A percentile compares a stretch with the other conserved stretches of the same genome.
Evolutionary conservation across 2,329 filamentous ascomycete species (phyloP).

Genomic region (Hansfordia pulvinata): DNA sequence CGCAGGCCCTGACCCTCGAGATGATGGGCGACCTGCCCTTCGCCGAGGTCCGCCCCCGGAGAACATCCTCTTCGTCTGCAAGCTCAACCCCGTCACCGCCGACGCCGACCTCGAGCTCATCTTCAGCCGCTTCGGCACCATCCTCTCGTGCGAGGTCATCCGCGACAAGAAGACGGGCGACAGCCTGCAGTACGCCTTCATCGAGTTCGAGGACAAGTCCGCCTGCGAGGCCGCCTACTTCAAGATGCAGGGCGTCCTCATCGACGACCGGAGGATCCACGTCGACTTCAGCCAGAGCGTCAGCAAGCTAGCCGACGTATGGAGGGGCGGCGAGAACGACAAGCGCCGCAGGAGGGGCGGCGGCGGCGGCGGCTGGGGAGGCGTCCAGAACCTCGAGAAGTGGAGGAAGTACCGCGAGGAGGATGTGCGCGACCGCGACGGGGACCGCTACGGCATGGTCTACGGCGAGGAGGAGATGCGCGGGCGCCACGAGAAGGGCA

Average conservation of each 20-base stretch:
- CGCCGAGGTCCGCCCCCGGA: conserved; percentile 92
- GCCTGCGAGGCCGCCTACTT: conserved; percentile 93
- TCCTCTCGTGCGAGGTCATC: conserved; percentile 91
- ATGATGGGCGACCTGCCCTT: conserved; percentile 97
- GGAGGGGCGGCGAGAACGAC: conserved; percentile 73
- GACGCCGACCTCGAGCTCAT: conserved; percentile 92
- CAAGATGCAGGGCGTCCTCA: conserved; percentile 96
- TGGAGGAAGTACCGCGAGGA: conserved; percentile 77
- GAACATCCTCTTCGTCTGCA: conserved; percentile 96
- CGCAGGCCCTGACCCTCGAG: conserved; percentile 87
- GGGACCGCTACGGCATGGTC: conserved; percentile 60
- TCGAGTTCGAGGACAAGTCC: conserved; percentile 87
- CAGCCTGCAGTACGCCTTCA: conserved; percentile 93
- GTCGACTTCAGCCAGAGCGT: conserved; percentile 98
- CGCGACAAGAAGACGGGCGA: conserved; percentile 88
- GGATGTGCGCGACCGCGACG: conserved; percentile 25
- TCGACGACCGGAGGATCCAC: conserved; percentile 94
- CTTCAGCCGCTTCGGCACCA: conserved; percentile 91
- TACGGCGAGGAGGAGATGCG: conserved; percentile 62
- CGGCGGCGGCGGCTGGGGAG: conserved; percentile 70
- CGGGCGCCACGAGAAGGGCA: conserved; percentile 28
- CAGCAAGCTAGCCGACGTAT: conserved; percentile 73
- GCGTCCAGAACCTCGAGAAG: conserved; percentile 77
- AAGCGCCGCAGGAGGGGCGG: conserved; percentile 47
- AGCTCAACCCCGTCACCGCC: conserved; percentile 90